phyloP scores from a whole-genome alignment of 1,284 basidiomycete genomes.

The Jaminaea rosea region DNA sequence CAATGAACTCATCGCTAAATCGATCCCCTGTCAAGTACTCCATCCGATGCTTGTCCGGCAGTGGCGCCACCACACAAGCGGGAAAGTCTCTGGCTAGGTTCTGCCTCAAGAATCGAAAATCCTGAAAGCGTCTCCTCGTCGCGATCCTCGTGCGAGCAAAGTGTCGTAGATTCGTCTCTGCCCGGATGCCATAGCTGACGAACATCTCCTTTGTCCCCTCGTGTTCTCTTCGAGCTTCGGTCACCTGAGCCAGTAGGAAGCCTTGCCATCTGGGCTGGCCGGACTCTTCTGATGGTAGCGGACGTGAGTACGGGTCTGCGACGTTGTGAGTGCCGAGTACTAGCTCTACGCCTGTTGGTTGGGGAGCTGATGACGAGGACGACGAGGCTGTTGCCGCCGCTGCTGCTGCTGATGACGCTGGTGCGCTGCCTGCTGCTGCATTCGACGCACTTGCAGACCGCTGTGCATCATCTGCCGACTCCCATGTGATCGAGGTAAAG shows the following conservation, averaged over 20 bases:
- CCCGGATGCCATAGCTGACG: slow-evolving; percentile 84
- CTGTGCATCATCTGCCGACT: slow-evolving; percentile 2
- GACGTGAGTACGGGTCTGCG: neutral
- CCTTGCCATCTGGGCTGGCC: slow-evolving; percentile 24
- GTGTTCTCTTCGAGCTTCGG: slow-evolving; percentile 87
- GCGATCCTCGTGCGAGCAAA: slow-evolving; percentile 59
- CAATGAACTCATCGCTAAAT: slow-evolving; percentile 93
- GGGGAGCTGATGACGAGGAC: slow-evolving; percentile 9
- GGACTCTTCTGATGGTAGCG: neutral
- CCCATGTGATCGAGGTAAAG: slow-evolving; percentile 41
- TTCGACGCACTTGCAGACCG: slow-evolving; percentile 1
- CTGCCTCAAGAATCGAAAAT: slow-evolving; percentile 88
- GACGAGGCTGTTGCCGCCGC: slow-evolving; percentile 5
- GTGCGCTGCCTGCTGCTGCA: slow-evolving; percentile 8
- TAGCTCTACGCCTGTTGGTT: slow-evolving; percentile 4
- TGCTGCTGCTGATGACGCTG: slow-evolving; percentile 10
- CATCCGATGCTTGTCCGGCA: slow-evolving; percentile 89
- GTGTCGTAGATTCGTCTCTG: slow-evolving; percentile 73
- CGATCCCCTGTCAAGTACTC: slow-evolving; percentile 87
- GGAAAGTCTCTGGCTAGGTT: slow-evolving; percentile 85
- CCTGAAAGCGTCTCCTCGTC: slow-evolving; percentile 80
- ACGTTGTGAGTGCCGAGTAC: slow-evolving; percentile 1
- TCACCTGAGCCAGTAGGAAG: slow-evolving; percentile 58
- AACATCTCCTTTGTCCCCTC: slow-evolving; percentile 83
- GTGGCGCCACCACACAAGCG: slow-evolving; percentile 86